A percentile compares a stretch with the other conserved stretches of the same genome.
Conservation (phyloP, 768 basidiomycete genomes). For the Trametes meyenii region DNA sequence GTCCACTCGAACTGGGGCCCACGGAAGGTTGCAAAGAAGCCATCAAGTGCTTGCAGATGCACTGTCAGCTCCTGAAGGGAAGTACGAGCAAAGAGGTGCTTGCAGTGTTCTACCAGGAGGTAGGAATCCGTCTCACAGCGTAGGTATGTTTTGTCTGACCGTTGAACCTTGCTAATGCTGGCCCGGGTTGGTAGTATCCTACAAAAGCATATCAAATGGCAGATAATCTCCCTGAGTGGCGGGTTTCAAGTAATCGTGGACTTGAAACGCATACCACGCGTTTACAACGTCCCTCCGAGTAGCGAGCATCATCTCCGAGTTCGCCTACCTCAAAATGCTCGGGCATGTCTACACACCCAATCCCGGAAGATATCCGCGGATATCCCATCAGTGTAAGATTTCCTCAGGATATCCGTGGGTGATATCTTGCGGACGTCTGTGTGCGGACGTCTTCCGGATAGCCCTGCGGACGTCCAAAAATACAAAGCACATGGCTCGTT, state of each 20-base stretch:
- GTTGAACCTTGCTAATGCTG: too few species aligned
- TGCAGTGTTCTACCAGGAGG: conserved; percentile 97
- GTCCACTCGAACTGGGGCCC: conserved; percentile 78
- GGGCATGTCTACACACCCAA: conserved; percentile 98
- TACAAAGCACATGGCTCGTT: too few species aligned
- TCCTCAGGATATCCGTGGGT: too few species aligned
- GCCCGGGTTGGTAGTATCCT: conserved; percentile 61
- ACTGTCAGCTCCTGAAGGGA: conserved; percentile 89
- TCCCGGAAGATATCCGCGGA: too few species aligned
- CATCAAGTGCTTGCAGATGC: conserved; percentile 85
- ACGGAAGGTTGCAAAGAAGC: conserved; percentile 89
- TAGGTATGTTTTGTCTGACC: conserved; percentile 14
- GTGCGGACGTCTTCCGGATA: too few species aligned
- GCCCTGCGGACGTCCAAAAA: too few species aligned
- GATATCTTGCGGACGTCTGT: too few species aligned
- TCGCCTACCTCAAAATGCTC: conserved; percentile 94
- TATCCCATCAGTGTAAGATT: too few species aligned
- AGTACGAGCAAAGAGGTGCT: conserved; percentile 95
- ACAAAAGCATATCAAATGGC: conserved; percentile 95
- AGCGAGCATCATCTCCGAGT: conserved; percentile 82
- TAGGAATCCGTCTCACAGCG: conserved; percentile 71
- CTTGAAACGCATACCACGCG: conserved; percentile 86
- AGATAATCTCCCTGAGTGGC: conserved; percentile 92
- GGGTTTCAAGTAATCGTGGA: conserved; percentile 97
- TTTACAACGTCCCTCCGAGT: conserved; percentile 87